These are phyloP conservation scores for Lentinula sp. DNA, from an alignment of 768 basidiomycete species.

Conservation along the genomic window DNA sequence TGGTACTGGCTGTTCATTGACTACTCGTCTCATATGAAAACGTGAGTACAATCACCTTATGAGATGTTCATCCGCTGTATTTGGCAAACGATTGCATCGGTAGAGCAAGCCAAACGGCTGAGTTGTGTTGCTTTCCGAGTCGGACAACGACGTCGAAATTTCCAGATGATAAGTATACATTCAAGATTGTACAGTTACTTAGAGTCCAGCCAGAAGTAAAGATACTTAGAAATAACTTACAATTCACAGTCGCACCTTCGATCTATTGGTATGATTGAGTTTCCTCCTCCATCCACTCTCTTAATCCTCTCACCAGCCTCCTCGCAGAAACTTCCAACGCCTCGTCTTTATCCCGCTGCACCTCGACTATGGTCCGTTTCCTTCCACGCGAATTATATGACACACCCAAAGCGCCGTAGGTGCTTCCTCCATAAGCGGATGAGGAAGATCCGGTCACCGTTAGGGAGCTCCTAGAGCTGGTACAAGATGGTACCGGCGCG, in stretches of 20 bases:
- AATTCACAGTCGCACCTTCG: not conserved
- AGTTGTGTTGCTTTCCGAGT: no score
- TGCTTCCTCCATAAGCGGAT: constrained; percentile 2
- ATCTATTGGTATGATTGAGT: not conserved
- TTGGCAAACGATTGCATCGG: no score
- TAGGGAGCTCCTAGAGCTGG: not conserved
- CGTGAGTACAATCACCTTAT: no score
- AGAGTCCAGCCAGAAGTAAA: no score
- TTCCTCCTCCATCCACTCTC: constrained; percentile 22
- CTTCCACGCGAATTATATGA: constrained; percentile 5
- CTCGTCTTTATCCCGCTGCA: constrained; percentile 44
- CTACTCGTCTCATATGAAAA: no score
- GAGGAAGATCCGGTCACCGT: constrained; percentile 2
- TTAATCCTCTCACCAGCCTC: constrained; percentile 43
- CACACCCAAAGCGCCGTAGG: constrained; percentile 2
- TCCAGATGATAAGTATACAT: no score
- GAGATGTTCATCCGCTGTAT: no score
- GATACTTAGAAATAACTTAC: no score
- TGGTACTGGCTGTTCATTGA: no score
- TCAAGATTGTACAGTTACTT: no score
- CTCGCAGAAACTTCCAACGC: constrained; percentile 50
- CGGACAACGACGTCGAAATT: no score
- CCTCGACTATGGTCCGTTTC: constrained; percentile 52
- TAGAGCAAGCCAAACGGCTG: no score
- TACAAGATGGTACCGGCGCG: constrained; percentile 3